These are phyloP conservation scores for Microcera coccophila DNA, from an alignment of 2,329 filamentous ascomycete genomes.

Conservation along the genomic window DNA sequence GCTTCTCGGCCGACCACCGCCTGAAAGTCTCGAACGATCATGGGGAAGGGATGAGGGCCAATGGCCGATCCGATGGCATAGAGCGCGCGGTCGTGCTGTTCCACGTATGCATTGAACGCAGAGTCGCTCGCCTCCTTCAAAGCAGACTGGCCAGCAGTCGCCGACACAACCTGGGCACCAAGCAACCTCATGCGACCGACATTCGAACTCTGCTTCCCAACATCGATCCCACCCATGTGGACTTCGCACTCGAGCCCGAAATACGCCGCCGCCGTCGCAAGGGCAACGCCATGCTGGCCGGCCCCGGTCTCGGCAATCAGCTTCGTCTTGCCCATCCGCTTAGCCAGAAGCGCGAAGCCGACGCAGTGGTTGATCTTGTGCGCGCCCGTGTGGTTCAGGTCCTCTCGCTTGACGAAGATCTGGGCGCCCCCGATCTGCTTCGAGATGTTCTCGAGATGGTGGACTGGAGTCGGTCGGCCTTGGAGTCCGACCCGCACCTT, in stretches of 20 bases:
- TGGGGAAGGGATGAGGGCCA: constrained; percentile 95
- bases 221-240: constrained; percentile 98
- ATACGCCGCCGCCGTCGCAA: constrained; percentile 94
- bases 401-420: constrained; percentile 97
- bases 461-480: no score
- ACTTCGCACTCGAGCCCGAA: constrained; percentile 98
- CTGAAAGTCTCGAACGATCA: constrained; percentile 96
- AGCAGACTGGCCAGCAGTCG: constrained; percentile 83
- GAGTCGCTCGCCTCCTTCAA: constrained; percentile 91
- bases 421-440: constrained; percentile 87
- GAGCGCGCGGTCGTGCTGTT: constrained; percentile 87
- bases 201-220: constrained; percentile 91
- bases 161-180: constrained; percentile 85
- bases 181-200: constrained; percentile 98
- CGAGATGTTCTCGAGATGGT: no score
- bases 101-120: constrained; percentile 89
- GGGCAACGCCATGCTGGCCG: constrained; percentile 96
- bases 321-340: constrained; percentile 84
- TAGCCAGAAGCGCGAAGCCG: constrained; percentile 84
- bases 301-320: constrained; percentile 98
- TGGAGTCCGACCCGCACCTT: no score
- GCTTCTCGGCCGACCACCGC: constrained; percentile 94
- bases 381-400: constrained; percentile 93
- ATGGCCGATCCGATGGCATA: constrained; percentile 98
- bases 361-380: constrained; percentile 99